phyloP scores from a whole-genome alignment of 2,329 filamentous ascomycete species.

The Pseudocercospora ulei region DNA sequence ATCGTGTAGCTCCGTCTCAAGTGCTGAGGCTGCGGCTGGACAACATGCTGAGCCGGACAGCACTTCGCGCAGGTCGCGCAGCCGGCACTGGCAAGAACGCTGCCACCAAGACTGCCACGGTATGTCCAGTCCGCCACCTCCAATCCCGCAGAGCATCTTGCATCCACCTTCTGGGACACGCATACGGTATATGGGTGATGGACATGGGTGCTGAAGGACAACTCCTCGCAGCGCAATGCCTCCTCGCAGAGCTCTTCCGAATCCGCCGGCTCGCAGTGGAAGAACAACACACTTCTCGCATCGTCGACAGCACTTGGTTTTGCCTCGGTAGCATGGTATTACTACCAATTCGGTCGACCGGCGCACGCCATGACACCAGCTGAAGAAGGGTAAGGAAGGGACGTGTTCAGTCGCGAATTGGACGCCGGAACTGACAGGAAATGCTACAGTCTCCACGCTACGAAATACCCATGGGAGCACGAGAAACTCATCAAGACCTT shows the following conservation, averaged over 20 bases:
- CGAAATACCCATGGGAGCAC: constrained; percentile 93
- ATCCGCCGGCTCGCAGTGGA: constrained; percentile 58
- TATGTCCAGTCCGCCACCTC: constrained; percentile 29
- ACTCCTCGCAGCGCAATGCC: constrained; percentile 44
- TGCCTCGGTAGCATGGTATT: constrained; percentile 93
- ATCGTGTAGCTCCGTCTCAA: constrained; percentile 28
- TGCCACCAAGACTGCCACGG: constrained; percentile 41
- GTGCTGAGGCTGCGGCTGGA: constrained; percentile 28
- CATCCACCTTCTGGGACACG: too few species aligned
- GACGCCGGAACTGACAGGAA: constrained; percentile 15
- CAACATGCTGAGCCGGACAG: constrained; percentile 89
- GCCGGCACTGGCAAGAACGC: constrained; percentile 67
- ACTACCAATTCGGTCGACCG: constrained; percentile 84
- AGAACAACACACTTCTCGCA: constrained; percentile 75
- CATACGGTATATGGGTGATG: constrained; percentile 8
- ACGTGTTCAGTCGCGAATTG: constrained; percentile 6
- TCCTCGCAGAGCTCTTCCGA: constrained; percentile 62
- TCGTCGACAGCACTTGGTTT: constrained; percentile 78
- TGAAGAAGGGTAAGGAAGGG: constrained; percentile 80
- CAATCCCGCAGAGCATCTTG: constrained; percentile 8
- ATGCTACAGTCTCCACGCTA: constrained; percentile 67
- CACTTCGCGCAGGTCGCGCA: constrained; percentile 78
- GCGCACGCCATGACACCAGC: constrained; percentile 82
- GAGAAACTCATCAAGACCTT: constrained; percentile 86
- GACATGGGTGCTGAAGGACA: constrained; percentile 17